A percentile compares a stretch with the other conserved stretches of the same genome.
phyloP scores from a whole-genome alignment of 306 rosid species.

The Elaeagnus macrophylla region DNA sequence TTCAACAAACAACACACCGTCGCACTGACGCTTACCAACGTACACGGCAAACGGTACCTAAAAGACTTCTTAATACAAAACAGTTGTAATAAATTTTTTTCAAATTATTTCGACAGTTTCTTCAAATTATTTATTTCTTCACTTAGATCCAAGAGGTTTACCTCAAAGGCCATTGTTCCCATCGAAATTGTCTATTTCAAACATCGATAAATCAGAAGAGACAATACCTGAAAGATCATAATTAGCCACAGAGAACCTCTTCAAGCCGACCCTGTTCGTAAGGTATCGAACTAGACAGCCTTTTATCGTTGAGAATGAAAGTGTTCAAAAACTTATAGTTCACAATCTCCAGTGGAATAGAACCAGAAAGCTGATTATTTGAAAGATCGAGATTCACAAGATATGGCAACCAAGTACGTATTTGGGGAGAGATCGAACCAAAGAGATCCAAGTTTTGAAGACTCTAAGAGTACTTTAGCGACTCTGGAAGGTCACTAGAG shows the following conservation, averaged over 20 bases:
- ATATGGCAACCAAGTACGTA: slow-evolving; percentile 48
- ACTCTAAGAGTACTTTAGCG: slow-evolving; percentile 40
- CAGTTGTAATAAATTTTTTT: too few relatives aligned
- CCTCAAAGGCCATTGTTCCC: slow-evolving; percentile 44
- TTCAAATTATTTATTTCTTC: too few relatives aligned
- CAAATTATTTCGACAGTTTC: too few relatives aligned
- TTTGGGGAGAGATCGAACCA: slow-evolving; percentile 34
- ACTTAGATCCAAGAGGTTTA: slow-evolving; percentile 36
- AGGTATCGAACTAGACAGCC: slow-evolving; percentile 38
- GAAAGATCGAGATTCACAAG: slow-evolving; percentile 52
- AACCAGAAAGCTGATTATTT: slow-evolving; percentile 32
- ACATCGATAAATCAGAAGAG: slow-evolving; percentile 28
- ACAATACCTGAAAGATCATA: slow-evolving; percentile 36
- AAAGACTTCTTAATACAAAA: too few relatives aligned
- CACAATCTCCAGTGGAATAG: slow-evolving; percentile 44
- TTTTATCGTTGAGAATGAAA: slow-evolving; percentile 25
- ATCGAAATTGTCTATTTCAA: slow-evolving; percentile 23
- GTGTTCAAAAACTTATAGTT: slow-evolving; percentile 43
- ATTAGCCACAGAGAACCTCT: slow-evolving; percentile 33
- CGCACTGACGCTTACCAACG: too few relatives aligned
- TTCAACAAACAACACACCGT: too few relatives aligned
- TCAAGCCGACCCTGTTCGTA: slow-evolving; percentile 43
- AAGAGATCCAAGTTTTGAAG: slow-evolving; percentile 41
- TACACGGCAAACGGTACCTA: too few relatives aligned
- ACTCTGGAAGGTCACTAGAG: slow-evolving; percentile 36